Percentiles rank a stretch among this genome's conserved stretches.
These are phyloP conservation scores for Allantophomopsis lycopodina DNA, from an alignment of 2,329 filamentous ascomycete genomes.

Conservation along the genomic window DNA sequence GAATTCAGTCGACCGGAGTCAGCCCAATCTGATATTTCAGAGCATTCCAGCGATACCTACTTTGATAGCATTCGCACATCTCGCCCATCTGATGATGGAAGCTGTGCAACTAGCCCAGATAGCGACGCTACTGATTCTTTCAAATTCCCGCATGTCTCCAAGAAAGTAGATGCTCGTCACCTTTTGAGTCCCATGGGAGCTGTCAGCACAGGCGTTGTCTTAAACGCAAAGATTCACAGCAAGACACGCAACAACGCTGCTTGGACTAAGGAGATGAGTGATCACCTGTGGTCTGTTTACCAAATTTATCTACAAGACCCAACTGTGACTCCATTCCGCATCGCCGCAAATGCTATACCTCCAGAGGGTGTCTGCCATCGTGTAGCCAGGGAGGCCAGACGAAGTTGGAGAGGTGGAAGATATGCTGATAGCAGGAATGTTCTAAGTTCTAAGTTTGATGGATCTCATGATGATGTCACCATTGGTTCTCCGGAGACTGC, in stretches of 20 bases:
- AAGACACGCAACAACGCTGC: slow-evolving; percentile 27
- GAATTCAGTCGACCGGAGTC: slow-evolving; percentile 13
- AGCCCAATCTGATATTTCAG: slow-evolving; percentile 20
- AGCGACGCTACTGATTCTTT: slow-evolving; percentile 23
- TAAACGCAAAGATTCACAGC: slow-evolving; percentile 13
- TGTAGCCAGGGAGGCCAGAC: slow-evolving; percentile 50
- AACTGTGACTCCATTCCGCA: slow-evolving; percentile 50
- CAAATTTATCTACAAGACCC: slow-evolving; percentile 52
- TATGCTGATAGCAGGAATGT: slow-evolving; percentile 10
- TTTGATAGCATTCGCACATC: slow-evolving; percentile 44
- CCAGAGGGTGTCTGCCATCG: slow-evolving; percentile 50
- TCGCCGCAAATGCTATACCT: slow-evolving; percentile 49
- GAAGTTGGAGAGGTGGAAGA: slow-evolving; percentile 52
- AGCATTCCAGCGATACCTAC: slow-evolving; percentile 43
- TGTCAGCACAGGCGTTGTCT: background rate
- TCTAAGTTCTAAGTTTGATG: background rate
- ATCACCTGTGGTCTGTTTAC: slow-evolving; percentile 54
- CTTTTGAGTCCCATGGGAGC: background rate
- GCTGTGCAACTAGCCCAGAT: slow-evolving; percentile 35
- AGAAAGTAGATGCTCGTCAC: slow-evolving; percentile 5
- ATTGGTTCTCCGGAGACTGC: slow-evolving; percentile 1
- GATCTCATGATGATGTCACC: background rate
- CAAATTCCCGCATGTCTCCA: slow-evolving; percentile 11
- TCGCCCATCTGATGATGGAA: slow-evolving; percentile 38
- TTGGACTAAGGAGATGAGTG: slow-evolving; percentile 52